Base-by-base conservation (phyloP, 2,329 filamentous ascomycete genomes). In the Ophiostoma sp. region DNA sequence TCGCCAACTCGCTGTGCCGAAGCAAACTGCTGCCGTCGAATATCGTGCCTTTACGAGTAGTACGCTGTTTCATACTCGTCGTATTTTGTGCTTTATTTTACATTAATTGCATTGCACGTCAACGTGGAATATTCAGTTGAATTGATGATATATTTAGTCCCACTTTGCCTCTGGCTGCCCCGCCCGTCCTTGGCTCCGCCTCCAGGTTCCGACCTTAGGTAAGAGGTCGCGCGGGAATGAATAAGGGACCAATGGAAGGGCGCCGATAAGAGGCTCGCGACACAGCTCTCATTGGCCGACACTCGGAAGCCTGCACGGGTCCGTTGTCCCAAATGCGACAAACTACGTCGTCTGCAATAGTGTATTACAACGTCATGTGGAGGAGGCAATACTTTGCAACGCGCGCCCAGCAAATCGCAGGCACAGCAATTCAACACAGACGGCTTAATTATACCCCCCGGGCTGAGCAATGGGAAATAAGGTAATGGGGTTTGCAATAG, bases 191-290 rank as follows among this genome's bases (percentile, higher is more conserved):
- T 67, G 62, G 55, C 65, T 41, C 68, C 47, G 45, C 64, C 55
- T 70, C 42, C 45, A 47, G 60, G n/a, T 52, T 55, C 38, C 55
- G 63, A 38, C 60, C 64, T 69, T 69, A 70, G 62, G 71, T 71
- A 72, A 71, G 64, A 72, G 62, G 42, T 60, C 58, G 40, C 38
- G 58, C 55, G 36, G 67, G 44, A 65, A 66, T 69, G 65, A 66
- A 63, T 70, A 72, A 71, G 65, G 3, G 1, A 49, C 71, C 71
- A 72, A 72, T 70, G 4, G 64, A 1, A 11, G n/a, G 3, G 8
- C 42, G 36, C 66, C 67, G 71, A 72, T 72, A 72, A 72, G 70
- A 66, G 27, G 7, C 8, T 45, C 66, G 68, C 42, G 27, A 27
- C n/a, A 3, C 12, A 42, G 45, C 45, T 67, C 27, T 69, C 40